Base-by-base conservation (phyloP, 176 grass and related monocot genomes). In the Lolium rigidum region DNA sequence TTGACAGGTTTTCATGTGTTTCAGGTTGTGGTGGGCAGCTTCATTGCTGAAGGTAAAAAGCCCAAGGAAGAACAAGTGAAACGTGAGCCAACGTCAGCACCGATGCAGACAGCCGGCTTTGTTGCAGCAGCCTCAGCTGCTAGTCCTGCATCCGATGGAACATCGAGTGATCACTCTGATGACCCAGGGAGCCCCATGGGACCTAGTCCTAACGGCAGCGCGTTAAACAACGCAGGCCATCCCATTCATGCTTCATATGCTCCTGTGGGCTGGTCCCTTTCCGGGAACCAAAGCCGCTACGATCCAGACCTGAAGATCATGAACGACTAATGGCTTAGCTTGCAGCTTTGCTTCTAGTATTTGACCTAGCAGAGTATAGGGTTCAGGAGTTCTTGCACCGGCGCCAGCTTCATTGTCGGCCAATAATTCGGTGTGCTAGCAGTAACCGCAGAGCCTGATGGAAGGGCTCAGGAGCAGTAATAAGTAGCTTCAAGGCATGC, bases 11-110 rank as follows among this genome's bases (percentile, higher is more conserved):
- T 21, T 43, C 49, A 51, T 63, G 37, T 71, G 76, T 81, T 64
- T 9, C 82, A 98, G 96, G 96, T 98, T 48, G 93, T 95, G 22
- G 84, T 95, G 47, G 96, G 93, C 72, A 98, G 96, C 87, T 98
- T 98, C 86, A 88, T 95, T 39, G 79, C 91, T 18, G 96, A 94
- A 88, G 92, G 90, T 87, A 95, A 98, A 85, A 98, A 85, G 57
- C 68, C 88, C 46, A 98, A 88, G 47, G 90, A 91, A 88, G 86
- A 91, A 80, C 90, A 91, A 51, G 88, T 75, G 5, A 91, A 91
- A 62, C 84, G 88, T 39, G 92, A 92, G 70, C 88, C 88, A 47
- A 78, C 86, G 62, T 77, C 88, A 22, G 56, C 54, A 3, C 86
- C 91, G 20, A 64, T 78, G 10, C 83, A 90, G 10, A 69, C 82